A percentile compares a stretch with the other conserved stretches of the same genome.
Conservation (phyloP, 805 yeast genomes). For the Wickerhamiella parazyma region DNA sequence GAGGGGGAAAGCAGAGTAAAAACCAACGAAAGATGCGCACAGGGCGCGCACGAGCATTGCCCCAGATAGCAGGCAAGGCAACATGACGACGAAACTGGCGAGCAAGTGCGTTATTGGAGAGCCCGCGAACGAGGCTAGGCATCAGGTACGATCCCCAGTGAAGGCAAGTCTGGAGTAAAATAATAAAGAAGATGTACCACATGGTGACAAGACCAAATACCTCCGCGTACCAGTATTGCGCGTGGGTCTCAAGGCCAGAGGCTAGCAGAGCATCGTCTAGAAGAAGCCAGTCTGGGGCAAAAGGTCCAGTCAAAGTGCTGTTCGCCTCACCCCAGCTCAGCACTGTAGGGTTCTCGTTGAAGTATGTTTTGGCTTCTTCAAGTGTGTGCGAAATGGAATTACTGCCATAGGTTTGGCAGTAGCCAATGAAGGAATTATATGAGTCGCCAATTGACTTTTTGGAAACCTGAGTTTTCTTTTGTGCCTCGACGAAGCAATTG, state of each 20-base stretch:
- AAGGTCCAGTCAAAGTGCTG: slow-evolving; percentile 3
- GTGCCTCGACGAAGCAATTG: neutral
- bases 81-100: slow-evolving; percentile 11
- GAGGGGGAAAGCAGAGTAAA: slow-evolving; percentile 26
- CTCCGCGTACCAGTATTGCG: slow-evolving; percentile 2
- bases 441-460: slow-evolving; percentile 3
- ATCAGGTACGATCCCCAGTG: slow-evolving; percentile 9
- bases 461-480: neutral
- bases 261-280: neutral
- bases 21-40: slow-evolving; percentile 10
- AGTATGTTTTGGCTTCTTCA: neutral
- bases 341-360: slow-evolving; percentile 1
- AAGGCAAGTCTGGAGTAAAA: slow-evolving; percentile 6
- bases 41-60: slow-evolving; percentile 19
- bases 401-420: neutral
- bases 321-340: slow-evolving; percentile 5
- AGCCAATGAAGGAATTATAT: neutral
- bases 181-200: slow-evolving; percentile 11
- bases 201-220: slow-evolving; percentile 8
- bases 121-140: slow-evolving; percentile 3
- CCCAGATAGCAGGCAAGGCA: slow-evolving; percentile 22
- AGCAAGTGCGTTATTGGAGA: slow-evolving; percentile 3
- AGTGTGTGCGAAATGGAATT: neutral
- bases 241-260: slow-evolving; percentile 1
- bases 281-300: neutral